A percentile compares a stretch with the other conserved stretches of the same genome.
Conservation (phyloP, 129 eudicot genomes). For the Solidago caesia region DNA sequence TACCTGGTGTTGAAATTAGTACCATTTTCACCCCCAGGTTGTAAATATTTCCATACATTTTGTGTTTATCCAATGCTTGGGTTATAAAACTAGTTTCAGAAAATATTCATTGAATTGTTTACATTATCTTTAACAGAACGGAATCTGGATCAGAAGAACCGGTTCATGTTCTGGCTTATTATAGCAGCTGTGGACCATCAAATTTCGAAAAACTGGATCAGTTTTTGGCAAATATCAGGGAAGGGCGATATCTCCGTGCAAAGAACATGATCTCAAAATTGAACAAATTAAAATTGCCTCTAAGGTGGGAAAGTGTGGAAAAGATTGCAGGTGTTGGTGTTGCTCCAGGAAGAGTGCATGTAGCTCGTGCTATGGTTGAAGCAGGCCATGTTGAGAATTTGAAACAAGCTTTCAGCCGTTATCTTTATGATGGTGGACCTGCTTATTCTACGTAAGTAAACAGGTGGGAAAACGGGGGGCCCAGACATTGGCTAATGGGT, state of each 20-base stretch:
- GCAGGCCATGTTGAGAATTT: constrained; percentile 93
- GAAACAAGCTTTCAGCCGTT: constrained; percentile 83
- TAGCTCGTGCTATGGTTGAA: constrained; percentile 95
- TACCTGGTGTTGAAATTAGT: constrained; percentile 97
- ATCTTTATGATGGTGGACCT: constrained; percentile 94
- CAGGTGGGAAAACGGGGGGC: too few relatives aligned
- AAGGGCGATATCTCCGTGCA: constrained; percentile 86
- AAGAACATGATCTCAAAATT: constrained; percentile 79
- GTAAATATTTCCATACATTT: background rate
- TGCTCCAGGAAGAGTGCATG: constrained; percentile 95
- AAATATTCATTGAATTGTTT: background rate
- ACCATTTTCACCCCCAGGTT: constrained; percentile 80
- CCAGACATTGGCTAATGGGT: too few relatives aligned
- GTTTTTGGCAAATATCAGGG: constrained; percentile 68
- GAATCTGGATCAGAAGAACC: constrained; percentile 81
- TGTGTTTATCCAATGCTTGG: background rate
- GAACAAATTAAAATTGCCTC: constrained; percentile 70
- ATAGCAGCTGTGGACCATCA: constrained; percentile 88
- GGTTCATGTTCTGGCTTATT: constrained; percentile 93
- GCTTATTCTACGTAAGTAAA: constrained; percentile 75
- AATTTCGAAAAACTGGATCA: constrained; percentile 54
- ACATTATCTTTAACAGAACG: constrained; percentile 36
- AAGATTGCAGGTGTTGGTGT: constrained; percentile 91
- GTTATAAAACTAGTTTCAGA: background rate
- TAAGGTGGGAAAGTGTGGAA: constrained; percentile 74